Conservation (phyloP, 352 stramenopile species). For the Phytophthora hibernalis region DNA sequence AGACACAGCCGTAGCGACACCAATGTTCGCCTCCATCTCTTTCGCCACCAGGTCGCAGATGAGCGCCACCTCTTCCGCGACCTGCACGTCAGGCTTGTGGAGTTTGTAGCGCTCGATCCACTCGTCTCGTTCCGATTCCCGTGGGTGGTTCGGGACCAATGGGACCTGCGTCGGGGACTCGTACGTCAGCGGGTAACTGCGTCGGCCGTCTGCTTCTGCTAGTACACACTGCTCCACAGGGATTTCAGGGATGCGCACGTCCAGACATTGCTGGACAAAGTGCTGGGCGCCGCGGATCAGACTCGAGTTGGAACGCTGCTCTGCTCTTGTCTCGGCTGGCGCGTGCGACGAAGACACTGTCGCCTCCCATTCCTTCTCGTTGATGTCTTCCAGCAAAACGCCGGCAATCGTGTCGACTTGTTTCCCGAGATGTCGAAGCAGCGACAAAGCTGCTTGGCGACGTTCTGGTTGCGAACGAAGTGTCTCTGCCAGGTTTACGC, state of each 20-base stretch:
- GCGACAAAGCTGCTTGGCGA: slow-evolving; percentile 36
- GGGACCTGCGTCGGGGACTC: slow-evolving; percentile 35
- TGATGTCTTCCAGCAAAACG: slow-evolving; percentile 41
- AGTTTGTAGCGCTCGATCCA: slow-evolving; percentile 45
- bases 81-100: slow-evolving; percentile 13
- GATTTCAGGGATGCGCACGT: slow-evolving; percentile 49
- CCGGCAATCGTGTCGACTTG: slow-evolving; percentile 22
- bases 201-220: slow-evolving; percentile 46
- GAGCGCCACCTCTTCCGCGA: slow-evolving; percentile 46
- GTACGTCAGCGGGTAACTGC: slow-evolving; percentile 52
- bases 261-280: slow-evolving; percentile 65
- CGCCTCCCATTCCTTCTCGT: slow-evolving; percentile 45
- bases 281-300: slow-evolving; percentile 35
- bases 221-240: slow-evolving; percentile 47
- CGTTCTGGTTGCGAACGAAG: slow-evolving; percentile 38
- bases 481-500: slow-evolving; percentile 49
- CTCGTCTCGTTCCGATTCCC: slow-evolving; percentile 39
- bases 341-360: slow-evolving; percentile 22
- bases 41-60: slow-evolving; percentile 60
- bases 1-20: slow-evolving; percentile 42
- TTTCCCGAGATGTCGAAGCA: slow-evolving; percentile 43
- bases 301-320: slow-evolving; percentile 19
- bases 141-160: slow-evolving; percentile 23
- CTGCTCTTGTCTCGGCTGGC: not conserved
- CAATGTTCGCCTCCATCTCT: slow-evolving; percentile 47